These are phyloP conservation scores for Debaryomyces fabryi DNA, from an alignment of 1,139 yeast species.

Conservation along the genomic window DNA sequence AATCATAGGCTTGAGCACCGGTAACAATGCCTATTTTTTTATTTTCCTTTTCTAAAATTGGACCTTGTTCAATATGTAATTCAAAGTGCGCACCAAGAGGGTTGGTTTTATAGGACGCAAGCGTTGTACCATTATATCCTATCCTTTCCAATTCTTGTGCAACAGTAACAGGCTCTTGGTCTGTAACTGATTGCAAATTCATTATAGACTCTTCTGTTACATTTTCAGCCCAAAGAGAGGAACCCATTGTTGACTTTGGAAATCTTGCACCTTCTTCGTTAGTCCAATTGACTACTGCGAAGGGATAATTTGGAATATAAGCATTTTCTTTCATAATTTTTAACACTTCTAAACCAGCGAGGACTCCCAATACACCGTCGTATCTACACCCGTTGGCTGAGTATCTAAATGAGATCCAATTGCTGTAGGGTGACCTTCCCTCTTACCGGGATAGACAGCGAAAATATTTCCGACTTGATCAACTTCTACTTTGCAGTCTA, in stretches of 20 bases:
- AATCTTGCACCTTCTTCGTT: constrained; percentile 82
- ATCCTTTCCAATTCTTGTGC: constrained; percentile 59
- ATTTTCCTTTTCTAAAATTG: constrained; percentile 57
- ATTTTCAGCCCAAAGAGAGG: constrained; percentile 67
- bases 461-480: constrained; percentile 71
- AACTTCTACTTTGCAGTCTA: constrained; percentile 61
- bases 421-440: constrained; percentile 57
- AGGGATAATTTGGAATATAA: constrained; percentile 63
- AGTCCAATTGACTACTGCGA: constrained; percentile 70
- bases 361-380: constrained; percentile 72
- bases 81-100: constrained; percentile 74
- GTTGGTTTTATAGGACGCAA: constrained; percentile 50
- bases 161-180: constrained; percentile 53
- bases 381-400: constrained; percentile 80
- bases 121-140: constrained; percentile 58
- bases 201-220: constrained; percentile 51
- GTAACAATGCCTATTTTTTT: constrained; percentile 65
- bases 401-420: constrained; percentile 78
- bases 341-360: constrained; percentile 66
- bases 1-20: constrained; percentile 68
- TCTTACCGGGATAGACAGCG: constrained; percentile 63
- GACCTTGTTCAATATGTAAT: constrained; percentile 78
- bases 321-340: constrained; percentile 63
- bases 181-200: constrained; percentile 54
- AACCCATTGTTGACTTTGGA: constrained; percentile 65